Evolutionary conservation across 1,139 yeast species (phyloP), one percentile per base, ranked within the genome.

Genomic region (Pichia sp.): DNA sequence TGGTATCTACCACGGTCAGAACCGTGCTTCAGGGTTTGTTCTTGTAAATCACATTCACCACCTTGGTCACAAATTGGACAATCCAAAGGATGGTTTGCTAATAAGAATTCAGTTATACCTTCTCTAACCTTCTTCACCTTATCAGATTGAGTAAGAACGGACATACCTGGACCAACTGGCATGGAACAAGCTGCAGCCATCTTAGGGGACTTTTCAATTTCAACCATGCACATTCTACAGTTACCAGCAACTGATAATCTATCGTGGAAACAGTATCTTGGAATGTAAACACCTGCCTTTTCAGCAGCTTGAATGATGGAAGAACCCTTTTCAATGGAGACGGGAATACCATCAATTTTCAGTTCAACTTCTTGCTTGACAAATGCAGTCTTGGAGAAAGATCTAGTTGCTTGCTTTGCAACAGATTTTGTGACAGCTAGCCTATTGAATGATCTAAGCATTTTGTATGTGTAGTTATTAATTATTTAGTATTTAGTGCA

Each of bases 61-160:
- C 94, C 95, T 64, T 85, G 94, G 63, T 85, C 95, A 63, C 95
- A 85, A 38, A 85, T 82, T 27, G 94, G 95, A 64, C 94, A 85
- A 64, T 85, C 95, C 57, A 85, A 71, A 24, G 95, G 95, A 66
- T 85, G 95, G 67, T 85, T 85, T 52, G 85, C 87, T 49, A 85
- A 71, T 49, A 85, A 64, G 79, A 85, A 81, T 62, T 85, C 95
- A 34, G 94, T 84, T 49, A 85, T 94, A 55, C 93, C 93, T 62
- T 85, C 95, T 58, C 94, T 74, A 29, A 93, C 87, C 62, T 81
- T 78, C 59, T 76, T 78, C 48, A 84, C 85, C 57, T 87, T 75
- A 51, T 82, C 93, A 25, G 83, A 67, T 58, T 79, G 76, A 37
- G 95, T 85, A 56, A 79, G 76, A 39, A 85, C 88, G 38, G 83